Conservation (phyloP, 2,329 filamentous ascomycete species). For the Monosporascus sp. region DNA sequence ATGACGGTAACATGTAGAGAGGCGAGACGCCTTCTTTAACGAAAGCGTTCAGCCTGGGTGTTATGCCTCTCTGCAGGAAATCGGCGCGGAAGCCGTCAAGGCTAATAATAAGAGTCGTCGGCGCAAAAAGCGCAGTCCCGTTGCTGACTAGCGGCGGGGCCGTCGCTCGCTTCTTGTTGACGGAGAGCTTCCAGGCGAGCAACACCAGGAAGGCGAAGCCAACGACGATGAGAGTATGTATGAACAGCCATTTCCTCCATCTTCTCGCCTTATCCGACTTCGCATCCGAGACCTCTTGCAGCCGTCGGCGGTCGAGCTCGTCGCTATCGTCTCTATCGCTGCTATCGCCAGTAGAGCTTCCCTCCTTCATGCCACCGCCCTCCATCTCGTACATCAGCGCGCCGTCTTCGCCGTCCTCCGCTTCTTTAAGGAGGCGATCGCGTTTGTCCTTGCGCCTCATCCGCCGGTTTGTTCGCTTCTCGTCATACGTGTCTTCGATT, state of each 20-base stretch:
- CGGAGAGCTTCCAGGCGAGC: slow-evolving; percentile 54
- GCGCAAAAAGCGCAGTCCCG: slow-evolving; percentile 81
- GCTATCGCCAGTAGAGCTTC: slow-evolving; percentile 58
- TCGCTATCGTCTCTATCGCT: slow-evolving; percentile 57
- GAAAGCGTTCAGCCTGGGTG: slow-evolving; percentile 74
- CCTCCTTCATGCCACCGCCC: slow-evolving; percentile 66
- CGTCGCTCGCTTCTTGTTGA: slow-evolving; percentile 33
- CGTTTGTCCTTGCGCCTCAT: slow-evolving; percentile 48
- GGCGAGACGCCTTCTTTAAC: slow-evolving; percentile 82
- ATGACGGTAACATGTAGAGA: slow-evolving; percentile 87
- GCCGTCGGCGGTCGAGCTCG: slow-evolving; percentile 48
- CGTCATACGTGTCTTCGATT: slow-evolving; percentile 42
- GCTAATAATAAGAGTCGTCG: slow-evolving; percentile 89
- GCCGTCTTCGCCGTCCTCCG: slow-evolving; percentile 61
- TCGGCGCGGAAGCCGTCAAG: slow-evolving; percentile 95
- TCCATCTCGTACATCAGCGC: slow-evolving; percentile 75
- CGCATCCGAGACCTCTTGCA: slow-evolving; percentile 43
- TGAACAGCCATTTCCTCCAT: slow-evolving; percentile 50
- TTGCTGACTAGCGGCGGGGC: slow-evolving; percentile 54
- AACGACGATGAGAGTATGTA: slow-evolving; percentile 46
- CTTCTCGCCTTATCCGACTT: slow-evolving; percentile 45
- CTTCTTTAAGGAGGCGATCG: slow-evolving; percentile 47
- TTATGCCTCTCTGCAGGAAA: slow-evolving; percentile 78
- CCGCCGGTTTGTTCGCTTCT: slow-evolving; percentile 46
- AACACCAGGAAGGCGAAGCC: slow-evolving; percentile 53